Evolutionary conservation across 257 asterid species (phyloP), one percentile per base, ranked within the genome.

Genomic region (Gentiana straminea): DNA sequence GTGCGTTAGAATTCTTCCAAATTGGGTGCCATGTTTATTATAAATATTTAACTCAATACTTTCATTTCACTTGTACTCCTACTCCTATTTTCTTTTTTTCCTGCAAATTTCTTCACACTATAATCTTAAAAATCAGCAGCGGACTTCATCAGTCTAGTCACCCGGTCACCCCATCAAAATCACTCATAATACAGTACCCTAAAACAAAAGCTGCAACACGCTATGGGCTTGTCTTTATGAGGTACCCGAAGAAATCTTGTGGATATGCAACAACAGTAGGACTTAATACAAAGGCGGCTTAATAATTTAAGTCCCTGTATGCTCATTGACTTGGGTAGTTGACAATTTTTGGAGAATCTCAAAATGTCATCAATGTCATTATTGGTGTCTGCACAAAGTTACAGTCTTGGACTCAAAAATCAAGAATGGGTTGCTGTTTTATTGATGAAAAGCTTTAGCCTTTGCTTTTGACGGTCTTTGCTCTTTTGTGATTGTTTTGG

Each of bases 261-360:
- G 46, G 46, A 41, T 41, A 41, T 60, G 54, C 59, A 78, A 72
- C 59, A 78, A 72, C 84, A 68, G 74, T 54, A n/a, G 73, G 77
- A 72, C 80, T 85, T 68, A 82, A 71, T 38, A 70, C 86, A 62
- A 79, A 81, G 94, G 84, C 96, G 94, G 96, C 96, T 75, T 56
- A 60, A 46, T 56, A 77, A 59, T 81, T 63, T 65, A 75, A 43
- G 62, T 55, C 55, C 73, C 70, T 56, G 58, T 67, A 57, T 38
- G 57, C 60, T 70, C 44, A 66, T 64, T 64, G 61, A 77, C 64
- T 48, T 74, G 68, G 73, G 55, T 36, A 13, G 57, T 35, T 35
- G 39, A 32, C 49, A 13, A 55, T 13, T 8, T 13, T 52, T n/a
- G 11, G 6, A 11, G 41, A 59, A 39, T 57, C 38, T 57, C 41